Base-by-base conservation (phyloP, 2,329 filamentous ascomycete species). In the Penicillium hordei region DNA sequence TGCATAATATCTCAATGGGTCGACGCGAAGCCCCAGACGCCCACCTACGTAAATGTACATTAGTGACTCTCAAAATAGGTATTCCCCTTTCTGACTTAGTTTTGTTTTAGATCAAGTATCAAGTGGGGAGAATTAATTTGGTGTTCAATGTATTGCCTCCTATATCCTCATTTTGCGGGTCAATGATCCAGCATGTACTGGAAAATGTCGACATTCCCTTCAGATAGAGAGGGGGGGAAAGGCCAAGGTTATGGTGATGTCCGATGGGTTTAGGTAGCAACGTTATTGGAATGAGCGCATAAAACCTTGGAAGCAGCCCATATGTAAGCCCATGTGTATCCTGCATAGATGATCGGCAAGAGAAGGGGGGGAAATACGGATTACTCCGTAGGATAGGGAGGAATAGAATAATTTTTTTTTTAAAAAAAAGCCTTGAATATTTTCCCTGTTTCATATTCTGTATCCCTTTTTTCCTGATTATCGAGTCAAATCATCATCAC, bases 401-500 rank as follows among this genome's bases (percentile, higher is more conserved):
- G 10, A 29, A 13, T 4, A n/a, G n/a, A n/a, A n/a, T n/a, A n/a
- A n/a, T n/a, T n/a, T n/a, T n/a, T n/a, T n/a, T n/a, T n/a, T n/a
- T n/a, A n/a, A n/a, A 46, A 15, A 45, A 31, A 15, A 10, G 2
- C 9, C 31, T 25, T 33, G 39, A 6, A 36, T 45, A 21, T 27
- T 36, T 50, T 52, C 40, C 39, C 12, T 36, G 50, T 52, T 52
- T 45, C 45, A 48, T 21, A 33, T 46, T 33, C 7, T 15, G 6
- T 25, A 36, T 34, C 31, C 45, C 45, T 36, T 38, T 38, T 38
- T 43, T 36, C 33, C 19, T 29, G 10, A 15, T 34, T 40, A 19
- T 8, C 50, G 17, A 46, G 39, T 52, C 39, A 12, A 45, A 9
- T 36, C 50, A 52, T 52, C 50, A 52, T 52, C 21, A 25, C 19